Evolutionary conservation across 306 rosid species (phyloP).

Genomic region (Abrus pulchellus): DNA sequence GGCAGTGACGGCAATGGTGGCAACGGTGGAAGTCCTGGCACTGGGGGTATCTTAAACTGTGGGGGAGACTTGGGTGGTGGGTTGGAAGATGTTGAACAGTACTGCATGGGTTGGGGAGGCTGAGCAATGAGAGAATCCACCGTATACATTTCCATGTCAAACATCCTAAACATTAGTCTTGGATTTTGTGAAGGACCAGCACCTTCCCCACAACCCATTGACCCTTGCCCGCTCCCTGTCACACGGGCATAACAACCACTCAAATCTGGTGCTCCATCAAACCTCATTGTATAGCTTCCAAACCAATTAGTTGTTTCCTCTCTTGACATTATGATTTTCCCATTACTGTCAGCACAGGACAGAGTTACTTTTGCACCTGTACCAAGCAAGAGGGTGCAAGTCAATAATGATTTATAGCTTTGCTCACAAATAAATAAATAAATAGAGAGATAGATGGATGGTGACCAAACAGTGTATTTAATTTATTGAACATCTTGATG

Average conservation of each 20-base stretch:
- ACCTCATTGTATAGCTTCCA: slow-evolving; percentile 70
- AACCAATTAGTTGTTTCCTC: slow-evolving; percentile 86
- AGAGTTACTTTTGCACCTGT: slow-evolving; percentile 82
- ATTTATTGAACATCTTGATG: slow-evolving; percentile 10
- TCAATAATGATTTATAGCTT: slow-evolving; percentile 17
- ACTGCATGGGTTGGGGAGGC: slow-evolving; percentile 80
- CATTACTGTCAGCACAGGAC: slow-evolving; percentile 71
- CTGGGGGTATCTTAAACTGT: slow-evolving; percentile 58
- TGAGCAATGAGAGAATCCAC: slow-evolving; percentile 84
- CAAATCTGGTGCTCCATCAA: slow-evolving; percentile 83
- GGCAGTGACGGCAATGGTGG: slow-evolving; percentile 58
- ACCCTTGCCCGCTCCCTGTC: slow-evolving; percentile 59
- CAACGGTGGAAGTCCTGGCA: slow-evolving; percentile 48
- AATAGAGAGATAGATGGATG: not conserved
- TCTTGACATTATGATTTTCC: slow-evolving; percentile 69
- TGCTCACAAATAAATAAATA: not conserved
- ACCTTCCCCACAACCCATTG: slow-evolving; percentile 63
- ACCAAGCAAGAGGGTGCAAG: slow-evolving; percentile 34
- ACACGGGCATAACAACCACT: slow-evolving; percentile 68
- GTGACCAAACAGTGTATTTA: not conserved
- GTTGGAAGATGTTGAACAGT: slow-evolving; percentile 67
- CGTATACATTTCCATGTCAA: slow-evolving; percentile 74
- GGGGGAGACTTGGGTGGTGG: slow-evolving; percentile 59
- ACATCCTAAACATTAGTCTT: slow-evolving; percentile 75
- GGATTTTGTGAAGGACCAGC: slow-evolving; percentile 79